Base-by-base conservation (phyloP, 2,329 filamentous ascomycete species). In the Pseudogymnoascus sp. region DNA sequence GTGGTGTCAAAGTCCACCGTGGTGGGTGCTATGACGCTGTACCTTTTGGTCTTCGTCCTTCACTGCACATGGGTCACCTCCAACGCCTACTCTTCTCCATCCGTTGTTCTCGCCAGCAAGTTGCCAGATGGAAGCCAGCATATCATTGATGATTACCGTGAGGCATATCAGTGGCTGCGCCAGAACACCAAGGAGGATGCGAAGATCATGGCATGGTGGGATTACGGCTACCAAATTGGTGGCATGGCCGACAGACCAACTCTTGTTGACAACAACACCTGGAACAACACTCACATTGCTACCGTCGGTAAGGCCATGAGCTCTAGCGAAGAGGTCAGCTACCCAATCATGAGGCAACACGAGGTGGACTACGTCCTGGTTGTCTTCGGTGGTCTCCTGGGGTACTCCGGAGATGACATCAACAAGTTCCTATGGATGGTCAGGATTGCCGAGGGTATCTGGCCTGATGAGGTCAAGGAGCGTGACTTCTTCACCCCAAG, bases 381-480 rank as follows among this genome's bases (percentile, higher is more conserved):
- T 19, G 95, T 99, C 64, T 99, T 98, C 72, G 95, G 95, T 73
- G 95, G 92, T 75, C 85, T 99, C 65, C 82, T 99, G 41, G 96
- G 96, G 64, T 99, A 99, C 81, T 97, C 93, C 62, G 95, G 95
- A 68, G 95, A 99, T 72, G 95, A 99, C 74, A 96, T 99, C 81
- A 99, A 99, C 83, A 99, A 99, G 81, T 99, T 99, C 82, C 82
- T 99, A 71, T 99, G 95, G 95, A 99, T 99, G 96, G 93, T 99
- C 65, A 87, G 95, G 75, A 99, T 99, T 74, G 95, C 95, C 41
- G 95, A 99, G 79, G 95, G 95, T 68, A 98, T 99, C 78, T 99
- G 95, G 95, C 95, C 95, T n/a, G 92, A 98, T 69, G 93, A 99
- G 82, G 89, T 99, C 71, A 96, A 92, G 80, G 95, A 99, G 80